phyloP scores from a whole-genome alignment of 768 basidiomycete genomes.

The Boletales sp. region DNA sequence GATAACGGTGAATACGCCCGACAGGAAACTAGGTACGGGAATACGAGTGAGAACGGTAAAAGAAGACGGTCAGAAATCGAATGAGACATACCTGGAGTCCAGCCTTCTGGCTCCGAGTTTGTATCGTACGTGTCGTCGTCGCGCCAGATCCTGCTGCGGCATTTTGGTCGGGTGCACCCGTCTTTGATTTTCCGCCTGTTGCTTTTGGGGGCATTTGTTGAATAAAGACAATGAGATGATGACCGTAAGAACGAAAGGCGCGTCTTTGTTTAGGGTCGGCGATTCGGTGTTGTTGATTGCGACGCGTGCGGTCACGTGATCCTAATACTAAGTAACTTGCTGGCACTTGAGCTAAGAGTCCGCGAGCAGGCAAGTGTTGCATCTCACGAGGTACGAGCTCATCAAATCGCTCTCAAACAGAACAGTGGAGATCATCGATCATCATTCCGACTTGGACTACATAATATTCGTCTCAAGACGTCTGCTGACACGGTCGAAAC shows the following conservation, averaged over 20 bases:
- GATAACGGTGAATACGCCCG: conserved; percentile 94
- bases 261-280: conserved; percentile 35
- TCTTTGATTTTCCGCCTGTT: conserved; percentile 62
- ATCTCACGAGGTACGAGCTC: no score
- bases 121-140: conserved; percentile 38
- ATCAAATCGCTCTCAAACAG: no score
- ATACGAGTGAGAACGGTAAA: neutral
- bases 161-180: conserved; percentile 32
- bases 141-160: conserved; percentile 27
- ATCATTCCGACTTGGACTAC: no score
- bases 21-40: conserved; percentile 72
- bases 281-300: conserved; percentile 28
- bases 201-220: conserved; percentile 47
- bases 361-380: no score
- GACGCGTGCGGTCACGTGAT: conserved; percentile 29
- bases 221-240: conserved; percentile 13
- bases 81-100: conserved; percentile 69
- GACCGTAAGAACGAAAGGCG: conserved; percentile 29
- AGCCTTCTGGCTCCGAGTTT: conserved; percentile 78
- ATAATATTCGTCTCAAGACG: no score
- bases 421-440: no score
- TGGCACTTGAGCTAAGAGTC: no score
- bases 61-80: neutral
- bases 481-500: no score
- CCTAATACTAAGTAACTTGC: no score